A percentile compares a stretch with the other conserved stretches of the same genome.
phyloP scores from a whole-genome alignment of 108 stramenopile species.

The Cylindrotheca fusiformis region DNA sequence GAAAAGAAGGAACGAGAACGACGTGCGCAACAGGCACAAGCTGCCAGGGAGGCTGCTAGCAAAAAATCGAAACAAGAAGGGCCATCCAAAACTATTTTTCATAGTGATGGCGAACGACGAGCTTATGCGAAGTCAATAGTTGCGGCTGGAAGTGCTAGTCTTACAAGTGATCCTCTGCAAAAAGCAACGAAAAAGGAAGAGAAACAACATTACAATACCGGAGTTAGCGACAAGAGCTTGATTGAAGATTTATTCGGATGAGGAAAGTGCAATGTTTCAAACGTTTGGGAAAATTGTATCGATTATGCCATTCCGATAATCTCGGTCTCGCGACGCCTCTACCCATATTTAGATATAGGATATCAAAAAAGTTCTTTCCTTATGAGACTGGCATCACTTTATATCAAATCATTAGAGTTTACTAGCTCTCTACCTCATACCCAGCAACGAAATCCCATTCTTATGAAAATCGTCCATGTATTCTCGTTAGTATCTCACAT shows the following conservation, averaged over 20 bases:
- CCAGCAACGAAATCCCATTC: too few species aligned
- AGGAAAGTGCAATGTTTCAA: too few species aligned
- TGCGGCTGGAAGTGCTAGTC: background rate
- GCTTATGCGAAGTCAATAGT: conserved; percentile 14
- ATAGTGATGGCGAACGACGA: conserved; percentile 7
- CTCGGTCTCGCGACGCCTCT: too few species aligned
- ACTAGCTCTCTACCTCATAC: too few species aligned
- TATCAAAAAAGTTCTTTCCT: too few species aligned
- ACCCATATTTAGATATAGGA: too few species aligned
- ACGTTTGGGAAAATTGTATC: too few species aligned
- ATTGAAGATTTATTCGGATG: conserved; percentile 11
- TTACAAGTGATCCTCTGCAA: background rate
- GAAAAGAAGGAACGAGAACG: conserved; percentile 1
- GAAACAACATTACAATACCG: conserved; percentile 8
- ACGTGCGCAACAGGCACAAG: background rate
- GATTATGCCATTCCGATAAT: too few species aligned
- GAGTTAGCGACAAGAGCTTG: conserved; percentile 4
- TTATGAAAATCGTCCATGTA: too few species aligned
- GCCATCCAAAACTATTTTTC: background rate
- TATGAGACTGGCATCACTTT: too few species aligned
- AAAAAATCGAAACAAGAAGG: background rate
- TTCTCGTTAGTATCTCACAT: too few species aligned
- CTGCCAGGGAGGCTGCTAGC: background rate
- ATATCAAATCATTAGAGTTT: too few species aligned
- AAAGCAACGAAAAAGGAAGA: conserved; percentile 1